Conservation (phyloP, 108 stramenopile genomes). For the Epipyxis sp. region DNA sequence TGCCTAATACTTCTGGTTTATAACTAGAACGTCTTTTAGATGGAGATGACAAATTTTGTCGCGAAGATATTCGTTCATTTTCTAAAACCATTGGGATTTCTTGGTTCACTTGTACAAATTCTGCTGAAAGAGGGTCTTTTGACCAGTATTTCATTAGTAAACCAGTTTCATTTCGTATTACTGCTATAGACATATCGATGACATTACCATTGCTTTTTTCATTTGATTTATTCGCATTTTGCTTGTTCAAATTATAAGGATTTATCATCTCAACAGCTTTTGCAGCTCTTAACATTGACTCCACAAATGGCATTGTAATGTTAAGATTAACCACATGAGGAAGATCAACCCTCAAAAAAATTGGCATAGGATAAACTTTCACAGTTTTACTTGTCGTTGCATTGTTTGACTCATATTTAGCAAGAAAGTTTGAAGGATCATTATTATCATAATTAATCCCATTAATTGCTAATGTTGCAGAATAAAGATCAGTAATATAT, state of each 20-base stretch:
- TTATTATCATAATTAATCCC: too few species aligned
- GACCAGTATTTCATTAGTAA: background rate
- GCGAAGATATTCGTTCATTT: background rate
- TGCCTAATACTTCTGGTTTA: background rate
- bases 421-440: too few species aligned
- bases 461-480: too few species aligned
- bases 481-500: background rate
- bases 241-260: background rate
- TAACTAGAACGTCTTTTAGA: background rate
- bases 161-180: constrained; percentile 10
- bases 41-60: background rate
- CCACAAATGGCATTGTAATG: background rate
- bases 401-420: too few species aligned
- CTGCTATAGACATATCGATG: background rate
- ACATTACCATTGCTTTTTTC: background rate
- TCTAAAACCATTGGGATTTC: background rate
- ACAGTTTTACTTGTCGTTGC: too few species aligned
- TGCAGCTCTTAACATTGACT: background rate
- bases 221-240: background rate
- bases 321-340: background rate
- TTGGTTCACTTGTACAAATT: background rate
- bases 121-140: background rate
- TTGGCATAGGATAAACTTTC: background rate
- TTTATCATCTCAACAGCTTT: background rate
- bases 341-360: background rate